Conservation (phyloP, 2,329 filamentous ascomycete species). For the Colletotrichum sp. region DNA sequence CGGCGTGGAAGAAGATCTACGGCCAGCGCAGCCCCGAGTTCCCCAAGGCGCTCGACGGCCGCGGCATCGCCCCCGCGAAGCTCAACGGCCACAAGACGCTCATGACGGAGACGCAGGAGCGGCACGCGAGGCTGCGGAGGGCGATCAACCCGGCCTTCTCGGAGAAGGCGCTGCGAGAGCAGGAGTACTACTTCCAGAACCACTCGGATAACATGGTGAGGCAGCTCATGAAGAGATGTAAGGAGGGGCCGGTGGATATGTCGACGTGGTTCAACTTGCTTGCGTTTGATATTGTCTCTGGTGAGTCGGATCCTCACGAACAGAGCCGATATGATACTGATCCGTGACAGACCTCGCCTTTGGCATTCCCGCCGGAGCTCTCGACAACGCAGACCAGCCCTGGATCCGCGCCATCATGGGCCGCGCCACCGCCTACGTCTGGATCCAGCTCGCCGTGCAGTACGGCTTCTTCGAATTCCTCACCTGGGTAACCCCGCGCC, state of each 20-base stretch:
- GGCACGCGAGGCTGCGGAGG: constrained; percentile 25
- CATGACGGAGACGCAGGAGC: background rate
- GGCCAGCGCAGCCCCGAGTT: constrained; percentile 22
- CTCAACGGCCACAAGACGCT: background rate
- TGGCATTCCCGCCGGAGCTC: background rate
- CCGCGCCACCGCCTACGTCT: background rate
- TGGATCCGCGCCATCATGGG: background rate
- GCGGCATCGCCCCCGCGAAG: background rate
- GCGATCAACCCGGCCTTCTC: constrained; percentile 33
- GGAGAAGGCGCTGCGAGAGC: constrained; percentile 30
- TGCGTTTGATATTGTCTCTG: constrained; percentile 29
- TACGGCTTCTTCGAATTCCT: background rate
- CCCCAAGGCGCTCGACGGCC: background rate
- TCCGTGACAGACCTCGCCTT: background rate
- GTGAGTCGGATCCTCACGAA: background rate
- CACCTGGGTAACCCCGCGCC: background rate
- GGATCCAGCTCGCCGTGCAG: background rate
- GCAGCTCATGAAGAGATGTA: constrained; percentile 7
- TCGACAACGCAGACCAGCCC: background rate
- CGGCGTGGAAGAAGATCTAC: constrained; percentile 47
- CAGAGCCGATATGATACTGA: background rate
- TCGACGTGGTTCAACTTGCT: constrained; percentile 28
- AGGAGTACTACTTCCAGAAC: constrained; percentile 29
- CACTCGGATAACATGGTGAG: constrained; percentile 30
- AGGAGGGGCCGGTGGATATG: constrained; percentile 21